phyloP scores from a whole-genome alignment of 2,329 filamentous ascomycete genomes.

The Plectosphaerella sp. region DNA sequence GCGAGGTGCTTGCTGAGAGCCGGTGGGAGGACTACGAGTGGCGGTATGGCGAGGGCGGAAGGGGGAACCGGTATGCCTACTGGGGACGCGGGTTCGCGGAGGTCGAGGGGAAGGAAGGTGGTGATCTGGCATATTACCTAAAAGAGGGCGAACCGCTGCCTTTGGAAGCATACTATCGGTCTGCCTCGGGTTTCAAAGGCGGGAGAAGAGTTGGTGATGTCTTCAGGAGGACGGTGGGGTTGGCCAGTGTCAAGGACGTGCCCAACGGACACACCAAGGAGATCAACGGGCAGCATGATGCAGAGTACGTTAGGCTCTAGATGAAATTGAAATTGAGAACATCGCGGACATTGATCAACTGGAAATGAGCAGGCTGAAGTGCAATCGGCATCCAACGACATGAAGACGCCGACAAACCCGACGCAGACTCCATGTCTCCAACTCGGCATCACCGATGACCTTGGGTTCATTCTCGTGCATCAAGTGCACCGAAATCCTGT shows the following conservation, averaged over 20 bases:
- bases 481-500: not conserved
- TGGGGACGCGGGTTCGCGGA: not conserved
- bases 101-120: not conserved
- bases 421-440: no score
- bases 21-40: conserved; percentile 40
- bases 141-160: not conserved
- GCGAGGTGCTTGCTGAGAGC: conserved; percentile 35
- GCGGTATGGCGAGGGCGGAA: not conserved
- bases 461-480: no score
- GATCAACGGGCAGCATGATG: no score
- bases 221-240: not conserved
- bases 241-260: no score
- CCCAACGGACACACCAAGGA: no score
- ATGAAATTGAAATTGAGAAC: no score
- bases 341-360: no score
- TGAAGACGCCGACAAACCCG: not conserved
- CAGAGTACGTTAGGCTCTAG: no score
- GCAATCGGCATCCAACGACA: not conserved
- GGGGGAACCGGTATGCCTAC: not conserved
- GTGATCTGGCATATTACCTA: not conserved
- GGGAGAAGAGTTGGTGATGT: not conserved
- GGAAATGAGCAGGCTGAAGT: not conserved
- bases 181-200: not conserved
- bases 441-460: no score
- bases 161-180: not conserved